Conservation (phyloP, 2,329 filamentous ascomycete genomes). For the Fusarium torreyae region DNA sequence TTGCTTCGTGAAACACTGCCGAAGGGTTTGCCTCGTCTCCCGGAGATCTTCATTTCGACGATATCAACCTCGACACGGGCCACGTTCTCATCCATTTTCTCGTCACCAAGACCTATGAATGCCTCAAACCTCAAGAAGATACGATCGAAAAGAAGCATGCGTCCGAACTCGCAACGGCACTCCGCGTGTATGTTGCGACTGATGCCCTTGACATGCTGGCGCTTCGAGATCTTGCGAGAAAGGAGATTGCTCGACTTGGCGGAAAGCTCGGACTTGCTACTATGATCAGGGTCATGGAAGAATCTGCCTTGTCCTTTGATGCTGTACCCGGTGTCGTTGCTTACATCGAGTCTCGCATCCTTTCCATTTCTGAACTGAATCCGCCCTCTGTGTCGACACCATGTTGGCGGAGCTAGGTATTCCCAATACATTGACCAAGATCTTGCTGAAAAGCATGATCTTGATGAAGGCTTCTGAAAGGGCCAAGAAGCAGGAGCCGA, state of each 20-base stretch:
- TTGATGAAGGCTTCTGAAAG: not conserved
- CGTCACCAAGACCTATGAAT: constrained; percentile 7
- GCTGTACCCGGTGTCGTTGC: not conserved
- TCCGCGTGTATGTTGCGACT: not conserved
- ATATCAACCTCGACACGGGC: not conserved
- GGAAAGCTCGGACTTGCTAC: not conserved
- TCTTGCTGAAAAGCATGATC: not conserved
- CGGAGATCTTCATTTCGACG: not conserved
- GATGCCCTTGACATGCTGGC: fast-evolving
- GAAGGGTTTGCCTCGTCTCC: fast-evolving
- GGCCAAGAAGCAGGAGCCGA: not conserved
- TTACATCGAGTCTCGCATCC: not conserved
- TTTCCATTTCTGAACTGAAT: not conserved
- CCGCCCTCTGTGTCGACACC: fast-evolving
- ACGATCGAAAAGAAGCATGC: not conserved
- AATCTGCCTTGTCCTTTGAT: not conserved
- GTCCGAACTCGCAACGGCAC: constrained; percentile 4
- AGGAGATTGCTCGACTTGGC: not conserved
- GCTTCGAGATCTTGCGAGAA: constrained; percentile 5
- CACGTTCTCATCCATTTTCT: constrained; percentile 31
- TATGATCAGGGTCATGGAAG: not conserved
- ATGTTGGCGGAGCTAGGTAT: not conserved
- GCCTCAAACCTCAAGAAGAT: not conserved
- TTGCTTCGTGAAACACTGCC: fast-evolving
- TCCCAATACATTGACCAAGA: not conserved